Evolutionary conservation across 768 basidiomycete species (phyloP).

Genomic region (Agrocybe praecox): DNA sequence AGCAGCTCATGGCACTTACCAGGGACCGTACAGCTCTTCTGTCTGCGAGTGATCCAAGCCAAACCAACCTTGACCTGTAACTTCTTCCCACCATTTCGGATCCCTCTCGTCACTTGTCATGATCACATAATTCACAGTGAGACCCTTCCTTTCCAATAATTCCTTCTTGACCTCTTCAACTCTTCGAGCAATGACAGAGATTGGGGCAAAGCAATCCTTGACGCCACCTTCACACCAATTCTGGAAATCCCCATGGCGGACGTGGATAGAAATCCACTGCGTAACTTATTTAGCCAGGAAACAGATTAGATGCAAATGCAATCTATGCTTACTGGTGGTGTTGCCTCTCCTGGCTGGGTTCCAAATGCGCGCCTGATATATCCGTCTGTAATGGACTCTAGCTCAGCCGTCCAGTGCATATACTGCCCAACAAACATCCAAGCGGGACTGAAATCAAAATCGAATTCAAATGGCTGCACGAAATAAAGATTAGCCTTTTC

Average conservation of each 20-base stretch:
- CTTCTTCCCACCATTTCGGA: slow-evolving; percentile 59
- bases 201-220: slow-evolving; percentile 53
- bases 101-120: slow-evolving; percentile 68
- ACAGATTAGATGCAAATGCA: not conserved
- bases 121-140: slow-evolving; percentile 53
- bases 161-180: slow-evolving; percentile 59
- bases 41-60: slow-evolving; percentile 52
- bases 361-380: slow-evolving; percentile 50
- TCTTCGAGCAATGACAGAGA: slow-evolving; percentile 54
- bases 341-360: slow-evolving; percentile 33
- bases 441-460: slow-evolving; percentile 57
- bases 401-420: slow-evolving; percentile 47
- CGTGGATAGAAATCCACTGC: slow-evolving; percentile 61
- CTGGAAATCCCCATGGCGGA: slow-evolving; percentile 57
- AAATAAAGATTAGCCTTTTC: not conserved
- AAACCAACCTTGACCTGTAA: slow-evolving; percentile 52
- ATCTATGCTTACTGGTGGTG: slow-evolving; percentile 45
- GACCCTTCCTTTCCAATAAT: slow-evolving; percentile 43
- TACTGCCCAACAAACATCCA: slow-evolving; percentile 59
- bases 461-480: slow-evolving; percentile 54
- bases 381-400: slow-evolving; percentile 43
- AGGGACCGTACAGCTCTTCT: slow-evolving; percentile 45
- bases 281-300: not conserved
- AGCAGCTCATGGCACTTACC: slow-evolving; percentile 35
- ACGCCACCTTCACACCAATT: slow-evolving; percentile 44